phyloP scores from a whole-genome alignment of 129 eudicot species.

The Arctium lappa region DNA sequence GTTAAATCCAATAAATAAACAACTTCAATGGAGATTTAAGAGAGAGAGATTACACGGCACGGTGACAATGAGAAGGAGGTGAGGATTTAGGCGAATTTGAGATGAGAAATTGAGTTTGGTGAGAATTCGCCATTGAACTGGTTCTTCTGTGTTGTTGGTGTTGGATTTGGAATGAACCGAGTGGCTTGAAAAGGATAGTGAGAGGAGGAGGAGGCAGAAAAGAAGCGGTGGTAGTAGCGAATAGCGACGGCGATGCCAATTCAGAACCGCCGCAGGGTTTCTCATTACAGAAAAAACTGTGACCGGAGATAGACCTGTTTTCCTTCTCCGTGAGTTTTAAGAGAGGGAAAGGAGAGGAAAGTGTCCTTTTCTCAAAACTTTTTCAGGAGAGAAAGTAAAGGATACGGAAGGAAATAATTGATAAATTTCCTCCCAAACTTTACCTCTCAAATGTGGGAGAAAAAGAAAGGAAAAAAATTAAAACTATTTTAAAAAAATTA shows the following conservation, averaged over 20 bases:
- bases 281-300: constrained; percentile 21
- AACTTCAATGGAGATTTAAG: background rate
- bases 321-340: no score
- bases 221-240: constrained; percentile 10
- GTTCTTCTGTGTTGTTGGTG: constrained; percentile 1
- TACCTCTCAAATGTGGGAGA: no score
- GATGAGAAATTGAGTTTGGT: constrained; percentile 71
- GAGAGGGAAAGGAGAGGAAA: no score
- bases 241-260: constrained; percentile 11
- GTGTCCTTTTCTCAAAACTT: no score
- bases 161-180: constrained; percentile 27
- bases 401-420: no score
- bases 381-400: no score
- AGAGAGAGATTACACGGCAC: constrained; percentile 63
- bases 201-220: constrained; percentile 13
- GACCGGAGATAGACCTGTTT: constrained; percentile 21
- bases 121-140: constrained; percentile 64
- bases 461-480: no score
- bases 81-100: constrained; percentile 71
- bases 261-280: constrained; percentile 24
- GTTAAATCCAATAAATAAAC: background rate
- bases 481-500: no score
- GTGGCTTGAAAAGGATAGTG: constrained; percentile 18
- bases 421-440: no score
- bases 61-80: constrained; percentile 63